Conservation (phyloP, 768 basidiomycete genomes). For the Leccinum fibrillosum region DNA sequence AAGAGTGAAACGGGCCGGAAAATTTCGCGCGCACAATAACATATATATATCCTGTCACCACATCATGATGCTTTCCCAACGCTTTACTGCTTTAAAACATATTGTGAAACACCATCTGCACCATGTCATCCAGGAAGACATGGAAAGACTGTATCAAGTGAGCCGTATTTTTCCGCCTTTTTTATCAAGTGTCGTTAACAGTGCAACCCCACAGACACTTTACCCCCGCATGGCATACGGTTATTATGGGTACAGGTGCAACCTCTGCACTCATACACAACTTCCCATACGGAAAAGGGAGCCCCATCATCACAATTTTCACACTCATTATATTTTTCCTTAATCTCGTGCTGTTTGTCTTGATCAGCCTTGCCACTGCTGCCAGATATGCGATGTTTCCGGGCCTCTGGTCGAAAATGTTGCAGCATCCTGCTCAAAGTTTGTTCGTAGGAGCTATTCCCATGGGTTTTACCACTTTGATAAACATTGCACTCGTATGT, state of each 20-base stretch:
- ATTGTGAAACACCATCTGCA: background rate
- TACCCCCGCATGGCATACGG: conserved; percentile 47
- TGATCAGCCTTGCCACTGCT: conserved; percentile 31
- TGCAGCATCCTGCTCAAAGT: conserved; percentile 45
- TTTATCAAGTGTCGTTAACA: background rate
- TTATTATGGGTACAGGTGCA: conserved; percentile 47
- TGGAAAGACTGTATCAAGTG: conserved; percentile 39
- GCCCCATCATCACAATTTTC: conserved; percentile 31
- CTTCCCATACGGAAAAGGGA: conserved; percentile 41
- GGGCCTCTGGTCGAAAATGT: conserved; percentile 42
- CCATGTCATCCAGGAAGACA: conserved; percentile 27
- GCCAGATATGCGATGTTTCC: conserved; percentile 43
- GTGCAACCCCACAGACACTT: conserved; percentile 34
- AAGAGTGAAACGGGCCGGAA: background rate
- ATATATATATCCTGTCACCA: background rate
- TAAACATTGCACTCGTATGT: conserved; percentile 39
- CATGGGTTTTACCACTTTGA: conserved; percentile 45
- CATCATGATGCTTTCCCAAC: background rate
- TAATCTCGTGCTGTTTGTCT: conserved; percentile 39
- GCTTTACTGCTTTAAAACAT: background rate
- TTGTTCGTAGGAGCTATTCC: conserved; percentile 43
- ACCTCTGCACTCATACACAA: conserved; percentile 38
- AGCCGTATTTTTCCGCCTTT: background rate
- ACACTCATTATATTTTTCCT: conserved; percentile 39
- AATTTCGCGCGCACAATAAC: background rate